Evolutionary conservation across 2,329 filamentous ascomycete genomes (phyloP).

Genomic region (Daldinia eschscholtzii): DNA sequence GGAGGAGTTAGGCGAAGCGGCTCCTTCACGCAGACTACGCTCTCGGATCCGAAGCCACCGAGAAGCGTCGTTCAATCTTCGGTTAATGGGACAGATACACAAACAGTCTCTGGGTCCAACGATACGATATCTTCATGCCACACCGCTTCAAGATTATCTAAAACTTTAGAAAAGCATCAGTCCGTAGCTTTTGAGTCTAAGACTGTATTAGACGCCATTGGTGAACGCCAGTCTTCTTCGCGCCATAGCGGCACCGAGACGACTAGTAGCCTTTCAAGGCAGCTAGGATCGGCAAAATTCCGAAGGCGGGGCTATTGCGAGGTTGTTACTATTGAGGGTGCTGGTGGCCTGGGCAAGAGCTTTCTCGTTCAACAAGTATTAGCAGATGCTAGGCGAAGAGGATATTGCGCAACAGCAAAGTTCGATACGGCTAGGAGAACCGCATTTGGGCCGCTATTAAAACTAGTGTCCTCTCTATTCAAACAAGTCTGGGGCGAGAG

Average conservation of each 20-base stretch:
- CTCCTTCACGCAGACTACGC: conserved; percentile 62
- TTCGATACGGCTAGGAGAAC: conserved; percentile 72
- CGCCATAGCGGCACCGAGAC: conserved; percentile 61
- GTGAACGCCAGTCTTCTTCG: conserved; percentile 58
- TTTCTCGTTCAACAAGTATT: conserved; percentile 73
- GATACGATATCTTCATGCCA: conserved; percentile 63
- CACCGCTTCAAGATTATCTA: conserved; percentile 58
- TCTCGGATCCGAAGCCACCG: conserved; percentile 57
- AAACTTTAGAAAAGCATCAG: conserved; percentile 66
- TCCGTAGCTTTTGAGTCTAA: conserved; percentile 64
- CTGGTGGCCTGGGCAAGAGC: conserved; percentile 74
- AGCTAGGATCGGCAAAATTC: conserved; percentile 69
- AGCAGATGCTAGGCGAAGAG: conserved; percentile 69
- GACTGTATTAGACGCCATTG: conserved; percentile 60
- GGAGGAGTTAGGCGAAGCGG: conserved; percentile 63
- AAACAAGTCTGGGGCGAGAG: conserved; percentile 76
- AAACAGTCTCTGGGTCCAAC: conserved; percentile 52
- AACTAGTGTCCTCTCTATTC: conserved; percentile 74
- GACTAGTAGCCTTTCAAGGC: conserved; percentile 65
- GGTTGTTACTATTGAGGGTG: conserved; percentile 71
- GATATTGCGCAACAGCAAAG: conserved; percentile 75
- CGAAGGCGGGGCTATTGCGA: conserved; percentile 73
- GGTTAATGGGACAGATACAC: conserved; percentile 48
- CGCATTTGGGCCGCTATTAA: conserved; percentile 73
- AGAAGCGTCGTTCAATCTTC: conserved; percentile 59